Base-by-base conservation (phyloP, 805 yeast species). In the Candida nanaspora region DNA sequence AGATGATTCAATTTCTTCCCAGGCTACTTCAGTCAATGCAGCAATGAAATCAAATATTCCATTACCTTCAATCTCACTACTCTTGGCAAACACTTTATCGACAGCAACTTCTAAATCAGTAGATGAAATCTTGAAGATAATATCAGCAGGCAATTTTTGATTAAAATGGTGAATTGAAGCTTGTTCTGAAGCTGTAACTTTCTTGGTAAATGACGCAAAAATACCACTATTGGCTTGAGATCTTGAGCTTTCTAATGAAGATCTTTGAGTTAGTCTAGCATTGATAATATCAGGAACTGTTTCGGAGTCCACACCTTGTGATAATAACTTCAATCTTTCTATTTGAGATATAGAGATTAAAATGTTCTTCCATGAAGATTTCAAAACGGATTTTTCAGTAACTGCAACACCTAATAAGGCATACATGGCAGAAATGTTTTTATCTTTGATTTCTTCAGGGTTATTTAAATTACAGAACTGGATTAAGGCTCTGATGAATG, bases 1-100 rank as follows among this genome's bases (percentile, higher is more conserved):
- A 1, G 95, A 83, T 0, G 94, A 82, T 46, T 85, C 88, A 46
- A 93, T 87, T 60, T 93, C 99, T 53, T 89, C 97, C 33, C 78
- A 67, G 0, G 96, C 85, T 22, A 93, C 95, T 44, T 78, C 85
- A 4, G 95, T 78, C 46, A 93, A 69, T 0, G 97, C 95, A 41
- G 73, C 77, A 39, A 94, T 94, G 63, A 94, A 93, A 42, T 80
- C 82, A 41, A 85, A 78, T 46, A 94, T 91, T 3, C 91, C 94
- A 38, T 75, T 81, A 42, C 96, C 96, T 18, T 81, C 72, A 45
- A 93, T 72, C 36, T 75, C 74, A 2, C 88, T 74, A 54, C 94
- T 84, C 55, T 85, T 85, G 0, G 94, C 78, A 55, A 87, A 93
- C 3, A 94, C 81, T 56, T 78, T 83, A 62, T 93, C 98, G 58